phyloP scores from a whole-genome alignment of 192 early-diverging fungal species.

The Linnemannia exigua region DNA sequence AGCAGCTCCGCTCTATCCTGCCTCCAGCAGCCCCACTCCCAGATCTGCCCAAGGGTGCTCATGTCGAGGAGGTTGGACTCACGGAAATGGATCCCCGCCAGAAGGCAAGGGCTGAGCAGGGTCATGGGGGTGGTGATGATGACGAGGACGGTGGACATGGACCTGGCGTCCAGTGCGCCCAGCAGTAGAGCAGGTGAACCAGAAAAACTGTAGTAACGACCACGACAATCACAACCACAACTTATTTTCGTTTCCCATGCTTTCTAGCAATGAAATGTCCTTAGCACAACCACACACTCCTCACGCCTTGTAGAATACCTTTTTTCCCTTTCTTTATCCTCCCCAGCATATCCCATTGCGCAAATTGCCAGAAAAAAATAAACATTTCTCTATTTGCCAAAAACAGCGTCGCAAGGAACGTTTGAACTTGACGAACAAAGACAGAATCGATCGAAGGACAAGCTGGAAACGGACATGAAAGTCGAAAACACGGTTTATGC shows the following conservation, averaged over 20 bases:
- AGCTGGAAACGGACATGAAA: no score
- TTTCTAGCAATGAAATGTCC: neutral
- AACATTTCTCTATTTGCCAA: neutral
- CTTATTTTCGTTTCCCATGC: neutral
- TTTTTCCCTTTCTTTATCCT: neutral
- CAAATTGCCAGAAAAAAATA: neutral
- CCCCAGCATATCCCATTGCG: neutral
- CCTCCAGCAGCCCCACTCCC: conserved; percentile 69
- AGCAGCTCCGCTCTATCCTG: conserved; percentile 82
- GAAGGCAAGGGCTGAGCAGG: conserved; percentile 66
- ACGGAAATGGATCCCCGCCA: conserved; percentile 78
- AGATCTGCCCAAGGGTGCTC: conserved; percentile 59
- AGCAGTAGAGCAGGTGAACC: conserved; percentile 75
- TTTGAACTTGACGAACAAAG: neutral
- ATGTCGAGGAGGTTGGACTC: conserved; percentile 88
- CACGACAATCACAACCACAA: neutral
- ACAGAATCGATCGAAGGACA: no score
- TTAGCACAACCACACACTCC: neutral
- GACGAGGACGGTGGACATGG: conserved; percentile 74
- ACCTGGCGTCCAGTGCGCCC: conserved; percentile 92
- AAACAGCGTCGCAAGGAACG: neutral
- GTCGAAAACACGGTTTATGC: neutral
- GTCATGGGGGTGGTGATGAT: conserved; percentile 69
- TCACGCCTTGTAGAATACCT: conserved; percentile 10
- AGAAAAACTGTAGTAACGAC: neutral